A percentile compares a stretch with the other conserved stretches of the same genome.
These are phyloP conservation scores for Purpureocillium lavendulum DNA, from an alignment of 2,329 filamentous ascomycete genomes.

Conservation along the genomic window DNA sequence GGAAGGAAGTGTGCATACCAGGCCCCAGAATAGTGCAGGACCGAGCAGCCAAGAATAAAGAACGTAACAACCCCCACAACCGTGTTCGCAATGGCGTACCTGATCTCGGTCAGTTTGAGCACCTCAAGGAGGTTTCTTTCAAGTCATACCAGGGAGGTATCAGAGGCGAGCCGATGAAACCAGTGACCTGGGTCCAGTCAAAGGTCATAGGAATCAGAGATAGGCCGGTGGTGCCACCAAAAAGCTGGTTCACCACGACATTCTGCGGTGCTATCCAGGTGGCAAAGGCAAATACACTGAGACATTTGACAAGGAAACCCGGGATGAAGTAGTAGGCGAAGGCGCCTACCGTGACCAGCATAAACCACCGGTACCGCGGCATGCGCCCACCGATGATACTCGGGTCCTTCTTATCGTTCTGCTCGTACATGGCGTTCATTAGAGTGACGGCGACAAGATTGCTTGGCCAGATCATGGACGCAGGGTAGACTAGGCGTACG, in stretches of 20 bases:
- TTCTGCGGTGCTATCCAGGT: constrained; percentile 67
- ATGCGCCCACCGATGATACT: constrained; percentile 54
- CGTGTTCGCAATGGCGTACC: constrained; percentile 66
- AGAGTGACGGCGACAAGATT: constrained; percentile 59
- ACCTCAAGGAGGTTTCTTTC: no score
- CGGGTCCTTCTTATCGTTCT: constrained; percentile 38
- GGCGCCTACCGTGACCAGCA: constrained; percentile 44
- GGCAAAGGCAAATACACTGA: constrained; percentile 62
- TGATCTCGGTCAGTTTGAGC: constrained; percentile 10
- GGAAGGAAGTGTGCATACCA: constrained; percentile 60
- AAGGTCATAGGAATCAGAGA: constrained; percentile 65
- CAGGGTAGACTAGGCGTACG: constrained; percentile 43
- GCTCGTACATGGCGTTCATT: constrained; percentile 67
- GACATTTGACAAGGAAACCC: constrained; percentile 58
- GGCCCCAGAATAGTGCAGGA: constrained; percentile 55
- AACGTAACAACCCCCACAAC: constrained; percentile 58
- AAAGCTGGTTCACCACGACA: constrained; percentile 61
- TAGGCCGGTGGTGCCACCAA: constrained; percentile 60
- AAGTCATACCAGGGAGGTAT: constrained; percentile 55
- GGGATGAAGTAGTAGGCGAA: constrained; percentile 64
- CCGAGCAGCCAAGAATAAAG: constrained; percentile 50
- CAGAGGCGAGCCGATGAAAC: constrained; percentile 58
- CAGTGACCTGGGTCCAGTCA: constrained; percentile 67
- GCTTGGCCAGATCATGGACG: constrained; percentile 68
- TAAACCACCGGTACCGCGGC: constrained; percentile 58